Evolutionary conservation across 2,329 filamentous ascomycete species (phyloP), one percentile per base, ranked within the genome.

Genomic region (Ceratocystis ficicola): DNA sequence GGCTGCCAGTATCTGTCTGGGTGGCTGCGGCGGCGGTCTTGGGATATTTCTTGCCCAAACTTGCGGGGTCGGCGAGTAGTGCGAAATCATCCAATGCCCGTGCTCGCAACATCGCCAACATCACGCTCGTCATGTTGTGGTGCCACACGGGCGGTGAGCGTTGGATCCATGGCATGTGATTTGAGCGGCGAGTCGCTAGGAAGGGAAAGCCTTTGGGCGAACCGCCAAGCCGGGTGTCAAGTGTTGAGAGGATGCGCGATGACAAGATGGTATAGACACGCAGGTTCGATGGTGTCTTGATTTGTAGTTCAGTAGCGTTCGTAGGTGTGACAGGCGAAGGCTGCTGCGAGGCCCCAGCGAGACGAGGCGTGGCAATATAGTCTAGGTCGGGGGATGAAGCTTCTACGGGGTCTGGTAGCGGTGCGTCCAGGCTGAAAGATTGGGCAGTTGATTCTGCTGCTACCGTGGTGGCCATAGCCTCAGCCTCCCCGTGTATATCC

Each of bases 61-160:
- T 15, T 32, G 50, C 5, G 10, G 66, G 66, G 8, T 25, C 20
- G 10, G 73, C 73, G 10, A 76, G 68, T 0, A 67, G 64, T 0
- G 74, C 72, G 2, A 80, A 69, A 68, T 77, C 73, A 4, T 78
- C 65, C 10, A 88, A 72, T 0, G 78, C 73, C 22, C 81, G 76
- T 1, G 77, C 73, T 20, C 81, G 79, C 73, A 86, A 75, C 67
- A 80, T 73, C 5, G 76, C 72, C 3, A 86, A 73, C 0, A 87
- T 70, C 30, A 81, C 75, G 0, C 75, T 72, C 44, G 79, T 76
- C 83, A 87, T 87, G 69, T 85, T 82, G 4, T 74, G 50, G 36
- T 83, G 78, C 79, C 78, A 83, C 28, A 76, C 72, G 7, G 74
- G 72, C 2, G 32, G 55, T 7, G 68, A 68, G 65, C 36, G 57